Evolutionary conservation across 2,329 filamentous ascomycete genomes (phyloP), one percentile per base, ranked within the genome.

Genomic region (Emmonsia crescens): DNA sequence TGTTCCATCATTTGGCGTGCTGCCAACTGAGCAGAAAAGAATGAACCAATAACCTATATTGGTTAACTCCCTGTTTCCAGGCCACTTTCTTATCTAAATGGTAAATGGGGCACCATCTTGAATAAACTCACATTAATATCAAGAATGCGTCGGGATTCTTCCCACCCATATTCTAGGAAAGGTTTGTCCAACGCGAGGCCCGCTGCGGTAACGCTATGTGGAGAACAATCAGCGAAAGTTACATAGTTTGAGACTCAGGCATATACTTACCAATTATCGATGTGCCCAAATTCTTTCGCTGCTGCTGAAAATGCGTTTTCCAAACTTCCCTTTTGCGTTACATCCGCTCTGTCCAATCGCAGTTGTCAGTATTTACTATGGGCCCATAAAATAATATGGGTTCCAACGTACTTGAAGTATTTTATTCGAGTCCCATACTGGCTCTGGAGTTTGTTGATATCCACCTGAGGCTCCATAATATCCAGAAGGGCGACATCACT

Each of bases 161-260:
- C 74, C 75, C 75, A 78, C 0, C 74, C 76, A 57, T 78, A 76
- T 0, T 78, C 75, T 1, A 77, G 57, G 60, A 79, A 79, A 0
- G 77, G 76, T 65, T 78, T 78, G 62, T 78, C 76, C 33, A 77
- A 72, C 6, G 73, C 75, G 49, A 78, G 74, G 1, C 76, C 77
- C 27, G 59, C 59, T n/a, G 59, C 31, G 6, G 59, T 60, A 14
- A 60, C 51, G 21, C 59, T 60, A 40, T 40, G 14, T 54, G 10
- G 29, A 3, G 8, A 40, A 19, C 31, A 38, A 46, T 60, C 31
- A 40, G 9, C 46, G 5, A 33, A 24, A 52, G 27, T 24, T 29
- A 16, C 31, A 27, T 16, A 8, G 12, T 16, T 54, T n/a, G 51
- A 27, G 21, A 57, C 3, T 12, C 12, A 19, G 2, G 21, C 5